Base-by-base conservation (phyloP, 306 rosid genomes). In the Casuarina glauca region DNA sequence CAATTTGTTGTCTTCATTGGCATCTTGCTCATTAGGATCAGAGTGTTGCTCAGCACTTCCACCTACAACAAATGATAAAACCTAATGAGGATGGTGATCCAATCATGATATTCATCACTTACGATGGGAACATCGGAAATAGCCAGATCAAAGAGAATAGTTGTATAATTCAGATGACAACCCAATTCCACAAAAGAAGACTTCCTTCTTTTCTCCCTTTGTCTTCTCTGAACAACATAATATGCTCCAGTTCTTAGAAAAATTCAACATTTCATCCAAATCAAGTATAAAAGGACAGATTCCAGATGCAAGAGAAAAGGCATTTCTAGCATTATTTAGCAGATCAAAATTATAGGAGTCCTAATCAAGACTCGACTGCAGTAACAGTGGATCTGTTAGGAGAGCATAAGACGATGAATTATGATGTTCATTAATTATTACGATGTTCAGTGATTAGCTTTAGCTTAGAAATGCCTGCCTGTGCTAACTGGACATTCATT, bases 11-110 rank as follows among this genome's bases (percentile, higher is more conserved):
- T 1, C 71, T 3, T 89, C 89, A 72, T 82, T 76, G 62, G 79
- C 57, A n/a, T 87, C 93, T 58, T 92, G 82, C 64, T 88, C 97
- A 68, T 84, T 83, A 0, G 83, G 79, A 77, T 84, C 91, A 17
- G 78, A 43, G 4, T 70, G 42, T 26, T 72, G 68, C 79, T 92
- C 97, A 20, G 82, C 63, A 76, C 82, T 89, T 64, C 86, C 98
- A 84, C 84, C 97, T 90, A 42, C 75, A 83, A 72, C 68, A 58
- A 74, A 80, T 6, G 75, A 19, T 7, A 54, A 32, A 17, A 51
- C 58, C 74, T 52, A 49, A 41, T 75, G 76, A 69, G 10, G 16
- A 26, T 19, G 80, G 16, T 10, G 51, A 48, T 48, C 46, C 9
- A 35, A 17, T 16, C 19, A 58, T 60, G 73, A 17, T 46, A 10